Conservation (phyloP, 805 yeast genomes). For the Candida pseudoglaebosa region DNA sequence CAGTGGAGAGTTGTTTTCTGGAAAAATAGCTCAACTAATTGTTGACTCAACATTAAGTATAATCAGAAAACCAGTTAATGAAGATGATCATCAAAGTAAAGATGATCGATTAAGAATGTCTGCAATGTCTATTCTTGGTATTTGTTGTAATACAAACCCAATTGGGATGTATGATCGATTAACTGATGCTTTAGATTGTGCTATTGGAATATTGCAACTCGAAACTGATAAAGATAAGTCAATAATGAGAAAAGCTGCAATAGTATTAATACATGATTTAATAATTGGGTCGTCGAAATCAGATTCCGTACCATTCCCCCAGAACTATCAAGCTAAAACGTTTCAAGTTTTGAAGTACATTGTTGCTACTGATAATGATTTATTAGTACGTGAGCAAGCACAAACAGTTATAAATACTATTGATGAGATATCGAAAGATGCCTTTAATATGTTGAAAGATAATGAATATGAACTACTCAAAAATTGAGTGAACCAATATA, state of each 20-base stretch:
- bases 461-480: too few relatives aligned
- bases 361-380: constrained; percentile 48
- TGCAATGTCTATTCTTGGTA: constrained; percentile 80
- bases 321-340: constrained; percentile 42
- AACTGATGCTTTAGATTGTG: constrained; percentile 65
- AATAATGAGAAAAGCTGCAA: constrained; percentile 70
- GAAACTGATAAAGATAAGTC: constrained; percentile 45
- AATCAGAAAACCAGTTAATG: constrained; percentile 24
- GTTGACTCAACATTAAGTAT: constrained; percentile 40
- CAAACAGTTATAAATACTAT: constrained; percentile 27
- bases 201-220: constrained; percentile 66
- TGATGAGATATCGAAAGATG: constrained; percentile 17
- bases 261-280: constrained; percentile 63
- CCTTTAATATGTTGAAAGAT: constrained; percentile 8
- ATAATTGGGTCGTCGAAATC: constrained; percentile 44
- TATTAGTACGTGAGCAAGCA: constrained; percentile 59
- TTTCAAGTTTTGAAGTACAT: constrained; percentile 42
- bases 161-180: constrained; percentile 46
- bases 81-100: constrained; percentile 16
- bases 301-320: constrained; percentile 49
- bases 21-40: constrained; percentile 39
- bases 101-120: constrained; percentile 78
- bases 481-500: too few relatives aligned
- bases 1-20: constrained; percentile 46
- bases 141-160: constrained; percentile 57